phyloP scores from a whole-genome alignment of 163 green algal species.

The Volvox carteri region DNA sequence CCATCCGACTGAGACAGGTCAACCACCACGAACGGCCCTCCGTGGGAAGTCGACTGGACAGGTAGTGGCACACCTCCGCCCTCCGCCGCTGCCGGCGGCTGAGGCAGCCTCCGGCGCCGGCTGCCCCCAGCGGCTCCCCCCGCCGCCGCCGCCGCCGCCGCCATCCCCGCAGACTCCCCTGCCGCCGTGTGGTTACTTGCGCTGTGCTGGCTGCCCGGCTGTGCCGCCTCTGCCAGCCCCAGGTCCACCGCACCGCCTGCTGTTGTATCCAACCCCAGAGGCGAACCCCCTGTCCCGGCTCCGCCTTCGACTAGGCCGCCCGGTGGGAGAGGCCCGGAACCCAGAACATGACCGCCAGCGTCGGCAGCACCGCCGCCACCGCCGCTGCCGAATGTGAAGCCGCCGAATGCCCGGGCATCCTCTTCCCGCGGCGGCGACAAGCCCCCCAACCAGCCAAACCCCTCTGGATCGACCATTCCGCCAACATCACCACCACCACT shows the following conservation, averaged over 20 bases:
- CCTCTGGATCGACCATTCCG: background rate
- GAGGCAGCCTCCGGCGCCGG: background rate
- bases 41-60: background rate
- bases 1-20: conserved; percentile 18
- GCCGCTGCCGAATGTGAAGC: background rate
- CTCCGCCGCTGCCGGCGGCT: background rate
- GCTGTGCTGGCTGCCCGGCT: background rate
- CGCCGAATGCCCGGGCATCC: background rate
- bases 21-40: background rate
- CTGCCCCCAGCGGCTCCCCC: background rate
- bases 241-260: background rate
- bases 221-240: background rate
- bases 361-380: background rate
- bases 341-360: background rate
- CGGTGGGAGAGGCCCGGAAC: background rate
- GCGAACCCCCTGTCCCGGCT: background rate
- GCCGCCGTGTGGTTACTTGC: conserved; percentile 4
- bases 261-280: background rate
- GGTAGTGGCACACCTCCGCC: too few relatives aligned
- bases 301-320: background rate
- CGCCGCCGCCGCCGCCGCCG: background rate
- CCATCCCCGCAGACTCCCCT: background rate
- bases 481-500: background rate
- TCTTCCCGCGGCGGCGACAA: background rate
- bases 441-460: background rate